Base-by-base conservation (phyloP, 805 yeast genomes). In the Cyberlindnera mississippiensis region DNA sequence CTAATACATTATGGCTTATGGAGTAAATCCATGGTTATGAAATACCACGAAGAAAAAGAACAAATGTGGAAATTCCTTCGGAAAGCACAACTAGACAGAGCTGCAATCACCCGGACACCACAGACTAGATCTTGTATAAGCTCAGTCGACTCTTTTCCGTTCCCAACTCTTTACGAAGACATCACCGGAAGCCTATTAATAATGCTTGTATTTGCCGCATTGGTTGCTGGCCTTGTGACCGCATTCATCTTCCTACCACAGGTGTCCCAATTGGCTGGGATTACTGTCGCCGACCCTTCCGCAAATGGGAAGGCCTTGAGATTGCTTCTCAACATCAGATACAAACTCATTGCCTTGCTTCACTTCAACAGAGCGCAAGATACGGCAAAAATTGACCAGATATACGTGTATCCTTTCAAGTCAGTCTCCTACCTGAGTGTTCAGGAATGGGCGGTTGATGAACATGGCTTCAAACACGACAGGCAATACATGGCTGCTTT, bases 381-480 rank as follows among this genome's bases (percentile, higher is more conserved):
- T 19, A 18, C 48, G 5, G 52, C 52, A 1, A 32, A 30, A 3
- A 40, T 53, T 4, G 14, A 28, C 7, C 31, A 40, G 34, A 42
- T 53, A 14, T 35, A 37, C 28, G 45, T 53, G 4, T 50, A 48
- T 27, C 57, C 57, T 4, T 40, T 53, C 20, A 53, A 53, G 29
- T 50, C 54, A 2, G 39, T 42, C 12, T 43, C 51, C 3, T 41
- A 40, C 19, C 13, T 51, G 3, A 31, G 35, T 6, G 50, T 44
- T 2, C 18, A 38, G 3, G 31, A 33, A 16, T 53, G 57, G 57
- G 48, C 46, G 29, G 22, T 53, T 35, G 55, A 51, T 41, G 48
- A 49, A 37, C 36, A 33, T 36, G 57, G 57, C 4, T 42, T 53
- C 32, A 53, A 50, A 39, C 34, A 50, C 37, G 57, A 53, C 30